phyloP scores from a whole-genome alignment of 495 filamentous ascomycete species.

The Podospora comata region DNA sequence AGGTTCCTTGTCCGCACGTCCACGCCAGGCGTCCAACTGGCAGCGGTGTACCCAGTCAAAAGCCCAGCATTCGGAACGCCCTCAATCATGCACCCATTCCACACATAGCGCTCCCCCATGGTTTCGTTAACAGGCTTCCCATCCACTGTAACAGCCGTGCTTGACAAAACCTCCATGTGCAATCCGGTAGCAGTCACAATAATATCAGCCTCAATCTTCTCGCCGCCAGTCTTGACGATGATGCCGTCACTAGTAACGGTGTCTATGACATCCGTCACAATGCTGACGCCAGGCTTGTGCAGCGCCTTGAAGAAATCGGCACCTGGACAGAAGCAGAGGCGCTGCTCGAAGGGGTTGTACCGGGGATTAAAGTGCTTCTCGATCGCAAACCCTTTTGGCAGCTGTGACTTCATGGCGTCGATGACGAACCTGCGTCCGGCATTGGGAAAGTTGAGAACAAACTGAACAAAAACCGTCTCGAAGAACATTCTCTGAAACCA shows the following conservation, averaged over 20 bases:
- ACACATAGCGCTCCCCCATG: slow-evolving; percentile 54
- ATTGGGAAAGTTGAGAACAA: slow-evolving; percentile 48
- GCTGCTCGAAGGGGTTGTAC: slow-evolving; percentile 74
- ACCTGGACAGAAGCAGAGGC: slow-evolving; percentile 66
- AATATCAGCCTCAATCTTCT: slow-evolving; percentile 61
- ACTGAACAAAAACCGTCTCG: slow-evolving; percentile 31
- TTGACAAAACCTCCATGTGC: slow-evolving; percentile 52
- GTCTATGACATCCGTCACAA: slow-evolving; percentile 70
- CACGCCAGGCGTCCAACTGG: slow-evolving; percentile 55
- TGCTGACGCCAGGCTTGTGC: slow-evolving; percentile 51
- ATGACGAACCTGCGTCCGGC: slow-evolving; percentile 47
- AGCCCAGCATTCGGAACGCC: slow-evolving; percentile 38
- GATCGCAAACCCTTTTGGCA: slow-evolving; percentile 54
- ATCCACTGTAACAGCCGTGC: slow-evolving; percentile 52
- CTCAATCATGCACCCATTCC: slow-evolving; percentile 47
- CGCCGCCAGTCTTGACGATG: slow-evolving; percentile 57
- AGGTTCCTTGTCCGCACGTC: slow-evolving; percentile 33
- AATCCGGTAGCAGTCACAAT: slow-evolving; percentile 76
- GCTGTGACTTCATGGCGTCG: slow-evolving; percentile 39
- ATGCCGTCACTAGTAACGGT: slow-evolving; percentile 59
- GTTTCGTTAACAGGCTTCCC: slow-evolving; percentile 49
- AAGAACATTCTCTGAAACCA: slow-evolving; percentile 36
- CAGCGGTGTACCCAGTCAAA: slow-evolving; percentile 50
- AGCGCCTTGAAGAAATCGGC: slow-evolving; percentile 69
- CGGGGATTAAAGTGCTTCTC: slow-evolving; percentile 68